phyloP scores from a whole-genome alignment of 495 filamentous ascomycete species.

The Penicillium ochrochloron region DNA sequence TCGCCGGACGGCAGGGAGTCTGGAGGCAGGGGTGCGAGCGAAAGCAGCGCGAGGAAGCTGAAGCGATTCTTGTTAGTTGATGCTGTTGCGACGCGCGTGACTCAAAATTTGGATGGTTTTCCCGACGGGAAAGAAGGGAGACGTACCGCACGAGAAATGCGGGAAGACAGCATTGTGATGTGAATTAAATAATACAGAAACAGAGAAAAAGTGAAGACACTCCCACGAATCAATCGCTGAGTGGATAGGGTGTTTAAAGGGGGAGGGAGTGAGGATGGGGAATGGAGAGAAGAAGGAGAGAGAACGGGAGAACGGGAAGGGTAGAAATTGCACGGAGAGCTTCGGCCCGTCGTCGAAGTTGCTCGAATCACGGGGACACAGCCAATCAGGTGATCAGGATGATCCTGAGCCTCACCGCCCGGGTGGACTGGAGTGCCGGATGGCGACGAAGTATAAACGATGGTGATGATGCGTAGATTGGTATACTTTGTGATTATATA shows the following conservation, averaged over 20 bases:
- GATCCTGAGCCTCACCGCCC: conserved; percentile 22
- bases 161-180: conserved; percentile 60
- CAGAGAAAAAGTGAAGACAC: conserved; percentile 34
- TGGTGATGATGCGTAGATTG: neutral
- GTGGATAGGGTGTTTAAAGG: conserved; percentile 36
- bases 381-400: conserved; percentile 19
- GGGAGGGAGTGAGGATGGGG: conserved; percentile 35
- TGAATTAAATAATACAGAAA: conserved; percentile 47
- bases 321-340: conserved; percentile 58
- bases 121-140: conserved; percentile 25
- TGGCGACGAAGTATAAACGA: conserved; percentile 4
- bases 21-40: conserved; percentile 56
- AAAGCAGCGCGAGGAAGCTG: conserved; percentile 54
- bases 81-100: conserved; percentile 26
- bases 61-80: conserved; percentile 28
- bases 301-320: conserved; percentile 45
- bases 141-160: conserved; percentile 72
- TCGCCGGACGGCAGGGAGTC: conserved; percentile 67
- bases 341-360: conserved; percentile 51
- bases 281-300: conserved; percentile 27
- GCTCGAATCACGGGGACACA: conserved; percentile 42
- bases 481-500: neutral
- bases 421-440: neutral
- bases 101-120: conserved; percentile 10
- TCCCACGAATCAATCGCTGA: conserved; percentile 50